These are phyloP conservation scores for Grigorovia jiainica DNA, from an alignment of 805 yeast genomes.

Conservation along the genomic window DNA sequence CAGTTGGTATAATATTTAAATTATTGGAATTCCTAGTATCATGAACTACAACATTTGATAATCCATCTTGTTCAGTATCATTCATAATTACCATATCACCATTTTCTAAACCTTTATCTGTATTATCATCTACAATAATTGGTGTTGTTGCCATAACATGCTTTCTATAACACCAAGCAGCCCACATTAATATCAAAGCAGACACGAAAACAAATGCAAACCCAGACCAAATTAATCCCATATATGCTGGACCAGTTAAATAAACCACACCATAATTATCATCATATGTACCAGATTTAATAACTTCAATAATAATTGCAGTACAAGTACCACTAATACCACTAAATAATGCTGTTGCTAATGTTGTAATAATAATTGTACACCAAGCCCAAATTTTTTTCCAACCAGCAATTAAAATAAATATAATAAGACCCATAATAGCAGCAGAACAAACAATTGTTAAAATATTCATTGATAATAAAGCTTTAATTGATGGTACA, in stretches of 20 bases:
- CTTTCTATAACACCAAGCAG: slow-evolving; percentile 4
- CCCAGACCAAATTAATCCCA: slow-evolving; percentile 26
- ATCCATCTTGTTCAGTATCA: background rate
- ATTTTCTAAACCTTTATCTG: background rate
- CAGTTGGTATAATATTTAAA: background rate
- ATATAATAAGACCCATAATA: slow-evolving; percentile 10
- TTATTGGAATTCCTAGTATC: background rate
- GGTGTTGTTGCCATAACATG: background rate
- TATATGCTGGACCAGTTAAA: slow-evolving; percentile 17
- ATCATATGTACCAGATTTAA: slow-evolving; percentile 25
- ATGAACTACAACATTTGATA: background rate
- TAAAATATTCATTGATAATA: slow-evolving; percentile 22
- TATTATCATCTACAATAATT: background rate
- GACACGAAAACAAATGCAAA: slow-evolving; percentile 17
- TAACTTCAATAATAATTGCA: slow-evolving; percentile 21
- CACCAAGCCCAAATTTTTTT: slow-evolving; percentile 5
- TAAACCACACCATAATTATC: slow-evolving; percentile 26
- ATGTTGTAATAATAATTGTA: background rate
- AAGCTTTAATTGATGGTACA: slow-evolving; percentile 26
- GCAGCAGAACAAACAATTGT: slow-evolving; percentile 17
- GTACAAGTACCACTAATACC: slow-evolving; percentile 21
- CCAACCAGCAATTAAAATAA: slow-evolving; percentile 8
- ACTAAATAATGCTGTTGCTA: slow-evolving; percentile 14
- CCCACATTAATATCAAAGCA: background rate
- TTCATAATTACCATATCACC: background rate